phyloP scores from a whole-genome alignment of 129 eudicot species.

The Pittosporum tobira region DNA sequence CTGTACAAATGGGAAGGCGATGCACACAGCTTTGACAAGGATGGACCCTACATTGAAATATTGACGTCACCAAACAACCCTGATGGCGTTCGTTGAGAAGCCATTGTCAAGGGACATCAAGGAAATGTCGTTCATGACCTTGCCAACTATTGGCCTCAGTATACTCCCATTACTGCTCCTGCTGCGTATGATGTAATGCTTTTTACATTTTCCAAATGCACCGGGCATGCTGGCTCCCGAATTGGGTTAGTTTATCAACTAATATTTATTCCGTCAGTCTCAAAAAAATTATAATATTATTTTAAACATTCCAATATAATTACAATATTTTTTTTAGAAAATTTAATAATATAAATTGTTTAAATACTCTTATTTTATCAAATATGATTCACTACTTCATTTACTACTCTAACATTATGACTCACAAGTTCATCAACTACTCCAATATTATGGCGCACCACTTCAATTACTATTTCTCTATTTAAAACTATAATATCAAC shows the following conservation, averaged over 20 bases:
- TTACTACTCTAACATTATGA: no score
- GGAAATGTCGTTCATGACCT: constrained; percentile 66
- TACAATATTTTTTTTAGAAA: no score
- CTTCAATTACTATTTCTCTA: no score
- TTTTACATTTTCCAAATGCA: constrained; percentile 79
- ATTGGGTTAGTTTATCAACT: constrained; percentile 42
- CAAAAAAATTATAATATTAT: no score
- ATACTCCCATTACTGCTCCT: constrained; percentile 57
- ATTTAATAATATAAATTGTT: no score
- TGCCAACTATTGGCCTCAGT: constrained; percentile 94
- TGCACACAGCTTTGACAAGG: constrained; percentile 46
- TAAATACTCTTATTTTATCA: no score
- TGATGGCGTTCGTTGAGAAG: constrained; percentile 44
- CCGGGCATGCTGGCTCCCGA: constrained; percentile 94
- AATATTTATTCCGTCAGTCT: no score
- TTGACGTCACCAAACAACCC: constrained; percentile 92
- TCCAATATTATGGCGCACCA: no score
- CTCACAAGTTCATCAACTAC: no score
- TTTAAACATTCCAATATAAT: no score
- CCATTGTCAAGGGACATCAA: constrained; percentile 40
- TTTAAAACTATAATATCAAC: no score
- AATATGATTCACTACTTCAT: no score
- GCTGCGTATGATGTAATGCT: constrained; percentile 60
- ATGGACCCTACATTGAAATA: constrained; percentile 65
- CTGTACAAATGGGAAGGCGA: constrained; percentile 82